Evolutionary conservation across 2,329 filamentous ascomycete genomes (phyloP).

Genomic region (Neopestalotiopsis sp.): DNA sequence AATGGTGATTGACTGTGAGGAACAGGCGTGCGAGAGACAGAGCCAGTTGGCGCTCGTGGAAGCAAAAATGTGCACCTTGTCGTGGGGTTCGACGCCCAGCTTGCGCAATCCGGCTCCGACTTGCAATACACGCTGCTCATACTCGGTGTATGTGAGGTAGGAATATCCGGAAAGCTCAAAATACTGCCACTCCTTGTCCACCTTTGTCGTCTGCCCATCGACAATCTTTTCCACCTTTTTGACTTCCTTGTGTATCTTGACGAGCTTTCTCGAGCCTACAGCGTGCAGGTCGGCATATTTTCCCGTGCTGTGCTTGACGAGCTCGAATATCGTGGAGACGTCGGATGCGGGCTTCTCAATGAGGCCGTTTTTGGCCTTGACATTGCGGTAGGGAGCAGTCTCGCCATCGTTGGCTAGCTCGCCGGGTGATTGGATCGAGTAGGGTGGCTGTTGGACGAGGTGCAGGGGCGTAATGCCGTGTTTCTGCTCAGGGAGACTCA

Average conservation of each 20-base stretch:
- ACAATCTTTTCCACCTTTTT: slow-evolving; percentile 91
- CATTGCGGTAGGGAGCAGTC: slow-evolving; percentile 81
- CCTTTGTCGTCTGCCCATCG: slow-evolving; percentile 77
- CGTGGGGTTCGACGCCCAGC: slow-evolving; percentile 69
- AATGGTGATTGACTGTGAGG: slow-evolving; percentile 87
- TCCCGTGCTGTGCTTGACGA: slow-evolving; percentile 72
- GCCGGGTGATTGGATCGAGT: slow-evolving; percentile 74
- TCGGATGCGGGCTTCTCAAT: slow-evolving; percentile 68
- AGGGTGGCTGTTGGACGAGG: slow-evolving; percentile 73
- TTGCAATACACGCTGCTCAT: slow-evolving; percentile 71
- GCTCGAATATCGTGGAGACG: slow-evolving; percentile 78
- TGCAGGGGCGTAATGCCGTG: slow-evolving; percentile 56
- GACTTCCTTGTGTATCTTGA: slow-evolving; percentile 80
- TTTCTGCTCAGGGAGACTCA: slow-evolving; percentile 10
- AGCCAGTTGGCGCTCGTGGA: slow-evolving; percentile 88
- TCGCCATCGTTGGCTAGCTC: slow-evolving; percentile 75
- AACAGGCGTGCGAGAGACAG: slow-evolving; percentile 74
- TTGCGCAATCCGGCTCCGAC: slow-evolving; percentile 76
- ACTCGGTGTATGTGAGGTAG: slow-evolving; percentile 81
- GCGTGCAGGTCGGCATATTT: slow-evolving; percentile 67
- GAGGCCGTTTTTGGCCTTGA: slow-evolving; percentile 73
- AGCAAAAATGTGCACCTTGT: slow-evolving; percentile 82
- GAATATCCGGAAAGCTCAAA: slow-evolving; percentile 82
- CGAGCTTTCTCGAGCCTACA: slow-evolving; percentile 73
- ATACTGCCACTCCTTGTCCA: slow-evolving; percentile 91